phyloP scores from a whole-genome alignment of 2,329 filamentous ascomycete species.

The Arthrobotrys sinensis region DNA sequence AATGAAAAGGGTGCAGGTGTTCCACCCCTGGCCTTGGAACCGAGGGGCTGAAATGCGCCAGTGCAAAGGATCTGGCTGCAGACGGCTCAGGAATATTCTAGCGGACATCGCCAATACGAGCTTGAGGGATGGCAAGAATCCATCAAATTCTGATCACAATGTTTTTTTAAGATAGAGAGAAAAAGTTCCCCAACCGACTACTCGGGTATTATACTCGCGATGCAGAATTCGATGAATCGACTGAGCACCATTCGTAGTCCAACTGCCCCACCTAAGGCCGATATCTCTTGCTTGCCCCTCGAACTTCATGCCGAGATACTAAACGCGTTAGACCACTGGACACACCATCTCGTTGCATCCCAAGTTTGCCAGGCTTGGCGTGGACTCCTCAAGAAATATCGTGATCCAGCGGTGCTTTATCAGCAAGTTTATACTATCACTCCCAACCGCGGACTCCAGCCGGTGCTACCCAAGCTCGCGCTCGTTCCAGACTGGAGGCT shows the following conservation, averaged over 20 bases:
- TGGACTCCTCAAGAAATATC: constrained; percentile 9
- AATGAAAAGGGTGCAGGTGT: background rate
- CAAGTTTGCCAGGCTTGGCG: constrained; percentile 45
- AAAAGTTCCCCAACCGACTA: too few relatives aligned
- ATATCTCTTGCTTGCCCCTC: constrained; percentile 32
- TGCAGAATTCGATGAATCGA: background rate
- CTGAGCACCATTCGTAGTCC: constrained; percentile 10
- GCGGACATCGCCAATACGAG: background rate
- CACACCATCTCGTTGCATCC: constrained; percentile 25
- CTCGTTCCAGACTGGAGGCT: background rate
- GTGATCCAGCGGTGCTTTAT: constrained; percentile 14
- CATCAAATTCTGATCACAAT: background rate
- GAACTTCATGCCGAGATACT: constrained; percentile 37
- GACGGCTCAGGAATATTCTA: background rate
- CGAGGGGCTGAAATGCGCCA: constrained; percentile 13
- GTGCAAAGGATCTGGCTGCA: background rate
- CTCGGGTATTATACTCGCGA: too few relatives aligned
- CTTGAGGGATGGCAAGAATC: background rate
- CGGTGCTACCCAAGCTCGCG: too few relatives aligned
- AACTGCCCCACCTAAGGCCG: background rate
- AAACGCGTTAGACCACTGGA: constrained; percentile 28
- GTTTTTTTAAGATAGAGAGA: background rate
- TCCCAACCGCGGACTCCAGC: background rate
- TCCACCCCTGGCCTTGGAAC: constrained; percentile 2
- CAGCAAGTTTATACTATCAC: background rate